These are phyloP conservation scores for Tricholoma sp. DNA, from an alignment of 768 basidiomycete genomes.

Conservation along the genomic window DNA sequence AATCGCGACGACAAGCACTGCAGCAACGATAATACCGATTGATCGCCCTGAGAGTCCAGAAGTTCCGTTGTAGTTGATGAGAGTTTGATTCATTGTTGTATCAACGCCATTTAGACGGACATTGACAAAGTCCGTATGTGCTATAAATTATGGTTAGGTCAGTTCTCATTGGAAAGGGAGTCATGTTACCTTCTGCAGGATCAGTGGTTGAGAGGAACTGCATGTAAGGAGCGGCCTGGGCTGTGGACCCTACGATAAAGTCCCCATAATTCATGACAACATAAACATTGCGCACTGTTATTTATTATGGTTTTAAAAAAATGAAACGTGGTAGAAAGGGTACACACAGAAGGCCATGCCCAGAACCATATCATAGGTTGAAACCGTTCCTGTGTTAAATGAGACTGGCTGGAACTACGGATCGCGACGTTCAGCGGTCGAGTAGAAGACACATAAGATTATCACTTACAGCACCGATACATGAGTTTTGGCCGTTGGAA, in stretches of 20 bases:
- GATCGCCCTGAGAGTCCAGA: not conserved
- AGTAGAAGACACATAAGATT: not conserved
- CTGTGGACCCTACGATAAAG: conserved; percentile 40
- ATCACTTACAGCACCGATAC: conserved; percentile 36
- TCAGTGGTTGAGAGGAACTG: conserved; percentile 60
- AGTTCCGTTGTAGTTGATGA: conserved; percentile 1
- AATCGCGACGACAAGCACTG: conserved; percentile 8
- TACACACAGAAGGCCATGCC: conserved; percentile 69
- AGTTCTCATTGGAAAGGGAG: not conserved
- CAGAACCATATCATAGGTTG: conserved; percentile 59
- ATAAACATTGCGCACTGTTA: conserved; percentile 61
- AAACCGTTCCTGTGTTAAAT: conserved; percentile 33
- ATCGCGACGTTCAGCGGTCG: conserved; percentile 1
- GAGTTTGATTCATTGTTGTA: conserved; percentile 16
- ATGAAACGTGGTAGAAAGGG: not conserved
- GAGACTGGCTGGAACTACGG: conserved; percentile 66
- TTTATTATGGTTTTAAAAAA: not conserved
- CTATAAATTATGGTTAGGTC: conserved; percentile 9
- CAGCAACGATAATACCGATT: conserved; percentile 14
- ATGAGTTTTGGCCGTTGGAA: conserved; percentile 25
- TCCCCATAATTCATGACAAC: conserved; percentile 61
- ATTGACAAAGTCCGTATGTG: conserved; percentile 33
- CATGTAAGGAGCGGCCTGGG: conserved; percentile 46
- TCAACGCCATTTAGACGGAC: conserved; percentile 28
- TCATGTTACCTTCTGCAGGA: conserved; percentile 28